Conservation (phyloP, 2,329 filamentous ascomycete genomes). For the Chalaropsis thielavioides region DNA sequence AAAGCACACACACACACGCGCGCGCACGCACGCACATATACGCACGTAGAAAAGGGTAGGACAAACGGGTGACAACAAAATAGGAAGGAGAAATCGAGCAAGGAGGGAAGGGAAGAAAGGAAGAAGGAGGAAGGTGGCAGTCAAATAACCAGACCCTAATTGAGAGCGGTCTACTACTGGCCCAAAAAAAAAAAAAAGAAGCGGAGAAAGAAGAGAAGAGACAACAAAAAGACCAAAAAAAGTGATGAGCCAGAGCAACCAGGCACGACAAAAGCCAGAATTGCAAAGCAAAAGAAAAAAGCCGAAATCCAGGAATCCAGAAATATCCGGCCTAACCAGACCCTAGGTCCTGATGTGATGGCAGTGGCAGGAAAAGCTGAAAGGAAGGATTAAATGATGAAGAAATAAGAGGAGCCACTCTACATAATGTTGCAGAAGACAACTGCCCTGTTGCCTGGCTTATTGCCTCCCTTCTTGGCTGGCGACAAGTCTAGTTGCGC, state of each 20-base stretch:
- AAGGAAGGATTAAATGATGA: conserved; percentile 1
- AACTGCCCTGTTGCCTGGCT: not conserved
- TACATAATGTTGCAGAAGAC: not conserved
- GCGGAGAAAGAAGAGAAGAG: not conserved
- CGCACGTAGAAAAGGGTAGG: not conserved
- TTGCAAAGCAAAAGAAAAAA: not conserved
- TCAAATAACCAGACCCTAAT: not conserved
- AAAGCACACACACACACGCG: not conserved
- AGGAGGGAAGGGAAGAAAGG: no score
- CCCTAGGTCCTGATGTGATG: not conserved
- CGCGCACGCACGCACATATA: not conserved
- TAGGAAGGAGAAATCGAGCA: not conserved
- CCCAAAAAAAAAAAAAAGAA: not conserved
- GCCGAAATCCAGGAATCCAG: not conserved
- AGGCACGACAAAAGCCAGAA: not conserved
- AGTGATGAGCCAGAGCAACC: not conserved
- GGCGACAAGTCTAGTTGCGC: not conserved
- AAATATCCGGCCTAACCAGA: conserved; percentile 3
- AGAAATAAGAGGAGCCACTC: not conserved
- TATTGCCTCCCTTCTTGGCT: not conserved
- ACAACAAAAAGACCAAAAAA: not conserved
- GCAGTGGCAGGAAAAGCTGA: not conserved
- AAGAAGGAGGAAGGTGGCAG: not conserved
- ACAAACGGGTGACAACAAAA: not conserved
- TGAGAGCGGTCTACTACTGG: not conserved